Base-by-base conservation (phyloP, 2,329 filamentous ascomycete species). In the Clarireedia sp. region DNA sequence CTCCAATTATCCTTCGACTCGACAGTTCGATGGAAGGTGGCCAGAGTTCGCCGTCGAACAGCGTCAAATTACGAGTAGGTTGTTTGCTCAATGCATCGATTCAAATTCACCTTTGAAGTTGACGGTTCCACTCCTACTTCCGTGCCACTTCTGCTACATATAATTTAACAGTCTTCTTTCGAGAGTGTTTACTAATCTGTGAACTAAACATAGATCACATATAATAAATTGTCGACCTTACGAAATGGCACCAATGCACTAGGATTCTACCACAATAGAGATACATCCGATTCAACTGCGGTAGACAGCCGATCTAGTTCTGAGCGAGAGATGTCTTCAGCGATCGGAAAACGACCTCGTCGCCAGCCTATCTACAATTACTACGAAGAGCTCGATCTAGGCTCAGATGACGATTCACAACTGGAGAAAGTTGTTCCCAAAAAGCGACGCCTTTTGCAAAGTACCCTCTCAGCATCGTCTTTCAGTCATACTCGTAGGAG, bases 221-320 rank as follows among this genome's bases (percentile, higher is more conserved):
- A 75, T 33, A 68, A 75, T 36, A 66, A 74, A 33, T 68, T 81
- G 3, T 60, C 77, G 12, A 59, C 67, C 2, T 68, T 76, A 26
- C 66, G 72, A 9, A 76, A 78, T 64, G 78, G 78, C 17, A 63
- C 68, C 47, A 68, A 70, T 57, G 75, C 76, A 17, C 67, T 80
- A 21, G 64, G 74, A 37, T 60, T 67, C 16, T 77, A 73, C 62
- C 67, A 71, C 14, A 60, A 59, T 58, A 56, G 60, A 56, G 54
- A 65, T 58, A 44, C 56, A 19, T 52, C 57, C 7, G 54, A 55
- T 3, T 45, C 57, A n/a, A 55, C 45, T 47, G n/a, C 41, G 19
- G 44, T 55, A 51, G 48, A 58, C 24, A 47, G 51, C 14, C 48
- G 17, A 38, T 59, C 53, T 6, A 60, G 48, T 45, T 37, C 37